Conservation (phyloP, 2,329 filamentous ascomycete species). For the Sarocladiaceae sp. region DNA sequence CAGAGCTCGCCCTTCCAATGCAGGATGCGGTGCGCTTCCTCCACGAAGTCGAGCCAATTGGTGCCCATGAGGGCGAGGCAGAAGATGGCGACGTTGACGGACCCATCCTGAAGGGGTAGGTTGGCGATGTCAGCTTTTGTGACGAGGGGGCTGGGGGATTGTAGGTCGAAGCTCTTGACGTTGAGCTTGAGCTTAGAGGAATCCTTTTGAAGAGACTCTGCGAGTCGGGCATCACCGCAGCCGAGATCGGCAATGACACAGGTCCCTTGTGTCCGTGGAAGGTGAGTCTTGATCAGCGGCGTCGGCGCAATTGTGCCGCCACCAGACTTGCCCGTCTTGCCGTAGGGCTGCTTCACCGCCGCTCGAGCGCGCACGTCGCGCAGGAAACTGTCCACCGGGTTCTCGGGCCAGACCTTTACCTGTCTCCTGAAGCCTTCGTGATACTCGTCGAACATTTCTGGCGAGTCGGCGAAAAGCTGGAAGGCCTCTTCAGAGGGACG, state of each 20-base stretch:
- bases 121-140: slow-evolving; percentile 85
- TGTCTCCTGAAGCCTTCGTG: slow-evolving; percentile 94
- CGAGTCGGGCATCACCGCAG: slow-evolving; percentile 84
- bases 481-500: slow-evolving; percentile 80
- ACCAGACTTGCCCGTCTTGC: slow-evolving; percentile 30
- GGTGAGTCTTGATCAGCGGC: slow-evolving; percentile 33
- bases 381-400: slow-evolving; percentile 88
- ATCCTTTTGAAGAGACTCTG: slow-evolving; percentile 58
- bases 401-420: slow-evolving; percentile 92
- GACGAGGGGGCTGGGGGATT: slow-evolving; percentile 68
- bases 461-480: slow-evolving; percentile 72
- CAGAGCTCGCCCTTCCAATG: slow-evolving; percentile 94
- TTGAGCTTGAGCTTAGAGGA: slow-evolving; percentile 63
- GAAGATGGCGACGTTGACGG: slow-evolving; percentile 84
- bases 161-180: slow-evolving; percentile 81
- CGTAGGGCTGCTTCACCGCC: slow-evolving; percentile 23
- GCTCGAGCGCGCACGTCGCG: slow-evolving; percentile 57
- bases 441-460: slow-evolving; percentile 93
- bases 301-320: neutral
- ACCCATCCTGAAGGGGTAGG: slow-evolving; percentile 67
- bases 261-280: slow-evolving; percentile 65
- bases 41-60: slow-evolving; percentile 94
- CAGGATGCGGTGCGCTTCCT: slow-evolving; percentile 88
- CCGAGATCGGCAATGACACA: slow-evolving; percentile 86
- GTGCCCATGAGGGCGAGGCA: slow-evolving; percentile 98